Percentiles rank a stretch among this genome's conserved stretches.
Evolutionary conservation across 495 filamentous ascomycete species (phyloP).

Genomic region (Daldinia loculata): DNA sequence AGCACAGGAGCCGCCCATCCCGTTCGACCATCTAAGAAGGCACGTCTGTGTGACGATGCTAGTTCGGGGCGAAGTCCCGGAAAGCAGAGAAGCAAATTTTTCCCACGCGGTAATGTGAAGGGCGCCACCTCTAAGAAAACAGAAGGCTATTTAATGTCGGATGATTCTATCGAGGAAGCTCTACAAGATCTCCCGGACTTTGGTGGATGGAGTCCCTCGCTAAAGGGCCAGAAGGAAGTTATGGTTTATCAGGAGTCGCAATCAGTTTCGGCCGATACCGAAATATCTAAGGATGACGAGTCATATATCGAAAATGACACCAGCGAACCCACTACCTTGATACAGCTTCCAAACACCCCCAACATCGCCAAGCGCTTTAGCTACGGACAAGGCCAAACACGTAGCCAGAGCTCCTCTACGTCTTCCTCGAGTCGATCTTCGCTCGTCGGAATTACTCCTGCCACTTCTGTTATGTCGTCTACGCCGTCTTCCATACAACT

Average conservation of each 20-base stretch:
- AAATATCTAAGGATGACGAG: constrained; percentile 25
- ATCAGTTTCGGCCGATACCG: background rate
- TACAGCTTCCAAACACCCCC: constrained; percentile 30
- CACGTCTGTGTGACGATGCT: constrained; percentile 56
- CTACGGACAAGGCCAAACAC: constrained; percentile 18
- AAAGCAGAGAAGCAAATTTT: constrained; percentile 55
- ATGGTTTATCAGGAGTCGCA: constrained; percentile 42
- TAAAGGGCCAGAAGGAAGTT: constrained; percentile 37
- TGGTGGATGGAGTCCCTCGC: constrained; percentile 31
- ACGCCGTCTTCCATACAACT: constrained; percentile 36
- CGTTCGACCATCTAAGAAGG: constrained; percentile 58
- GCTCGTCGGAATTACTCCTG: constrained; percentile 38
- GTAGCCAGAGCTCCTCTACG: constrained; percentile 28
- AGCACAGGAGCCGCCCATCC: constrained; percentile 5
- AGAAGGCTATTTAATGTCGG: constrained; percentile 53
- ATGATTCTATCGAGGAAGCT: constrained; percentile 58
- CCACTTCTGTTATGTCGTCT: constrained; percentile 43
- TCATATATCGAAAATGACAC: background rate
- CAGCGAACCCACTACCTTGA: background rate
- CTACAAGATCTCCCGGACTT: constrained; percentile 54
- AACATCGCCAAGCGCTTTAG: constrained; percentile 32
- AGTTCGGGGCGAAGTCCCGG: constrained; percentile 22
- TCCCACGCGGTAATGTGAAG: constrained; percentile 41
- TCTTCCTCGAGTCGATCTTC: constrained; percentile 42
- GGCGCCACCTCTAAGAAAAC: constrained; percentile 25